Base-by-base conservation (phyloP, 371 early-diverging fungal genomes). In the Mucor lusitanicus region DNA sequence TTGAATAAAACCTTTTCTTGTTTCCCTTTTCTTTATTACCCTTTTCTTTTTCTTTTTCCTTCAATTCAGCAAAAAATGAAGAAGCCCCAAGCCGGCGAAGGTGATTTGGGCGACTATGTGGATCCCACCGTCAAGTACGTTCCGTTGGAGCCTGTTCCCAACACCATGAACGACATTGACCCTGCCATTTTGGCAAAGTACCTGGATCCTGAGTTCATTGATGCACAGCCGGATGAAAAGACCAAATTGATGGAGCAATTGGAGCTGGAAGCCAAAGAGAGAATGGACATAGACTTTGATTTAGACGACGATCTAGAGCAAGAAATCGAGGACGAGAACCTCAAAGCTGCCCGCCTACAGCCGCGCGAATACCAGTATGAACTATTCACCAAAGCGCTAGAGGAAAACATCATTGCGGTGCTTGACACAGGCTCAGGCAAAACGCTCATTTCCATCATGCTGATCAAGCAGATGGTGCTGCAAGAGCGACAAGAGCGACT, bases 381-480 rank as follows among this genome's bases (percentile, higher is more conserved):
- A 39, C 77, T 96, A 8, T 91, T 84, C 59, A 77, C 83, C 59
- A 82, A 81, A 50, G 94, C 97, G 0, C 65, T 81, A 28, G 67
- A 79, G 6, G 78, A 81, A 4, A 97, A 97, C 76, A 81, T 93
- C 37, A 90, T 97, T 63, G 91, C 93, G 0, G 93, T 96, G 2
- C 79, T 97, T 58, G 94, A 95, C 63, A 97, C 98, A 0, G 98
- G 98, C 9, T 88, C 90, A 21, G 98, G 98, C n/a, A 96, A 97
- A 73, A 97, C 97, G 3, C 75, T 96, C 2, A 92, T 95, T 30
- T 90, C 97, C 0, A 89, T 90, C 39, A 83, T 96, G 88, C 79
- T 97, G 27, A 91, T 96, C 44, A 89, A 91, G 70, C 81, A 93
- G 60, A 87, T 92, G 72, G 82, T 78, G 2, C 40, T 39, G 8